Evolutionary conservation across 345 rosid genomes (phyloP).

Genomic region (Eutrema japonicum): DNA sequence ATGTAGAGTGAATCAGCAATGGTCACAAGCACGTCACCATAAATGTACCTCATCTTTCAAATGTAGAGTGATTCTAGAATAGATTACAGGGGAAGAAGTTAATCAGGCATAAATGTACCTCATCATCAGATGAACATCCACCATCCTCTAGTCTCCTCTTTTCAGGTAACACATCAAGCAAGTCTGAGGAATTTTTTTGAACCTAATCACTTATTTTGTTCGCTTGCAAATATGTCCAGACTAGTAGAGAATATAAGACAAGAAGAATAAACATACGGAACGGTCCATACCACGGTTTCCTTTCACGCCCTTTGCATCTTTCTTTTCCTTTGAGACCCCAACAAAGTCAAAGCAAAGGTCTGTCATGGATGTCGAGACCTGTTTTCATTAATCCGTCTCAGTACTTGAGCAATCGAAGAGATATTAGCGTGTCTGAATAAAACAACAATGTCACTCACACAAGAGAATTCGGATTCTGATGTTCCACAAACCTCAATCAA

Average conservation of each 20-base stretch:
- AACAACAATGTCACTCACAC: conserved; percentile 52
- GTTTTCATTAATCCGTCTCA: conserved; percentile 15
- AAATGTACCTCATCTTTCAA: too few relatives aligned
- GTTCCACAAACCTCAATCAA: conserved; percentile 92
- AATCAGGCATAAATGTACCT: conserved; percentile 32
- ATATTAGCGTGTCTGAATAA: conserved; percentile 37
- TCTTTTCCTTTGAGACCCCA: conserved; percentile 56
- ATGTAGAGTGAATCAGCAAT: neutral
- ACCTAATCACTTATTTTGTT: conserved; percentile 20
- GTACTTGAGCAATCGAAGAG: conserved; percentile 42
- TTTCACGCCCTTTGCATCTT: conserved; percentile 36
- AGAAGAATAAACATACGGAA: neutral
- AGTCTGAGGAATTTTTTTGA: conserved; percentile 26
- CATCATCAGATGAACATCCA: conserved; percentile 75
- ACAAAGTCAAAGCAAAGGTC: conserved; percentile 45
- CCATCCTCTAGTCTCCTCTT: conserved; percentile 78
- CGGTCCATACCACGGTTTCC: conserved; percentile 40
- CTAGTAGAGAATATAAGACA: neutral
- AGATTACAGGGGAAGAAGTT: conserved; percentile 27
- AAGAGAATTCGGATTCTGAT: conserved; percentile 80
- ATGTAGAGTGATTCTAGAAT: neutral
- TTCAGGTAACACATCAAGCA: conserved; percentile 62
- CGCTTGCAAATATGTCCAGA: neutral
- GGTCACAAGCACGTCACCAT: neutral
- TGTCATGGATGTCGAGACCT: conserved; percentile 44